Evolutionary conservation across 805 yeast genomes (phyloP), one percentile per base, ranked within the genome.

Genomic region (Cyberlindnera japonica): DNA sequence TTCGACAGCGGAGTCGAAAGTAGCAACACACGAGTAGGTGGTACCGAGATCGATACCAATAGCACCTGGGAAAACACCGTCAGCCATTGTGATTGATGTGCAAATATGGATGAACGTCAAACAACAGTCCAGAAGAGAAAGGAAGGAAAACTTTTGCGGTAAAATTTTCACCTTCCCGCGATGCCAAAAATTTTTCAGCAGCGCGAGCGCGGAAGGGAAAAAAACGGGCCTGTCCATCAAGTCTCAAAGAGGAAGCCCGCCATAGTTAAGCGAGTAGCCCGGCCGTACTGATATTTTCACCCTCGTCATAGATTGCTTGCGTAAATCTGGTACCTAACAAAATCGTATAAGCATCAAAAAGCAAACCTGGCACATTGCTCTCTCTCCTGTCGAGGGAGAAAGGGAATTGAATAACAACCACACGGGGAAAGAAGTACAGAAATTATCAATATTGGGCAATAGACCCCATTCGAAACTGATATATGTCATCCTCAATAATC

Each of bases 31-130:
- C 47, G 87, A 81, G 69, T 74, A 72, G 56, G 88, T 81, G 61
- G 95, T 86, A 80, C 95, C 95, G 72, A 86, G 77, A 79, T 90
- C 98, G 82, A 91, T 91, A 83, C 99, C 99, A 69, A 88, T 85
- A 73, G 93, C 93, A 84, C 97, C 97, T 81, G 90, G 93, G 83
- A 85, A 89, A 77, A 89, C 93, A 83, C 96, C 96, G 80, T 89
- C 96, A 83, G 90, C 86, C 90, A 83, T 83, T 71, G 48, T 71
- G 74, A 45, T n/a, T n/a, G 34, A 31, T 39, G 25, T 32, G 41
- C 38, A 35, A 42, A 29, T 38, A 38, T 18, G 37, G 43, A 29
- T 24, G 43, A 14, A 29, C 35, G 38, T 26, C 24, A 13, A 25
- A 16, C 26, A 33, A 35, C 24, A 36, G 39, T 43, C 34, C 33